A percentile compares a stretch with the other conserved stretches of the same genome.
Conservation (phyloP, 805 yeast species). For the Jamesozyma jinghongensis region DNA sequence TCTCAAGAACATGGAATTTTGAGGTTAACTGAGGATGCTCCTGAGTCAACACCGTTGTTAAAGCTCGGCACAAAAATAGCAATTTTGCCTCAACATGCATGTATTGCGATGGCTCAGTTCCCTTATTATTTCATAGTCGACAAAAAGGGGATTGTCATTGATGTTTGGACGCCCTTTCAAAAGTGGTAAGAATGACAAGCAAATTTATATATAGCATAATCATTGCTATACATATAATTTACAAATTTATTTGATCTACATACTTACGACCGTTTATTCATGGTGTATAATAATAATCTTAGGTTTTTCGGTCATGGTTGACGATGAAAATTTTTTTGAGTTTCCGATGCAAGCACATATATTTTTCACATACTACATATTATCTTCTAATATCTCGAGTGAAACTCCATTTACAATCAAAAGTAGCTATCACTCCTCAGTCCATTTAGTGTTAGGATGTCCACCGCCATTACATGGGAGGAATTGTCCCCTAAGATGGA, state of each 20-base stretch:
- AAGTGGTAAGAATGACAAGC: slow-evolving; percentile 40
- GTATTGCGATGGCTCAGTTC: slow-evolving; percentile 59
- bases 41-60: slow-evolving; percentile 14
- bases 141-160: slow-evolving; percentile 40
- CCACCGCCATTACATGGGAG: slow-evolving; percentile 15
- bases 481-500: slow-evolving; percentile 16
- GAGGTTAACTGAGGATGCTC: slow-evolving; percentile 33
- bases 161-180: slow-evolving; percentile 57
- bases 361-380: neutral
- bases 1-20: slow-evolving; percentile 78
- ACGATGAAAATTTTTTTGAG: slow-evolving; percentile 9
- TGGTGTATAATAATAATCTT: no score
- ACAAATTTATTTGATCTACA: neutral
- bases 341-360: neutral
- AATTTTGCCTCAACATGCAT: slow-evolving; percentile 61
- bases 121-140: slow-evolving; percentile 50
- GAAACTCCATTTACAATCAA: neutral
- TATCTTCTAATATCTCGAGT: neutral
- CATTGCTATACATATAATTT: neutral
- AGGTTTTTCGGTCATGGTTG: neutral
- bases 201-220: neutral
- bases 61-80: slow-evolving; percentile 42
- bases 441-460: slow-evolving; percentile 2
- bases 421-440: no score
- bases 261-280: no score